Evolutionary conservation across 305 asterid genomes (phyloP).

Genomic region (Andrographis paniculata): DNA sequence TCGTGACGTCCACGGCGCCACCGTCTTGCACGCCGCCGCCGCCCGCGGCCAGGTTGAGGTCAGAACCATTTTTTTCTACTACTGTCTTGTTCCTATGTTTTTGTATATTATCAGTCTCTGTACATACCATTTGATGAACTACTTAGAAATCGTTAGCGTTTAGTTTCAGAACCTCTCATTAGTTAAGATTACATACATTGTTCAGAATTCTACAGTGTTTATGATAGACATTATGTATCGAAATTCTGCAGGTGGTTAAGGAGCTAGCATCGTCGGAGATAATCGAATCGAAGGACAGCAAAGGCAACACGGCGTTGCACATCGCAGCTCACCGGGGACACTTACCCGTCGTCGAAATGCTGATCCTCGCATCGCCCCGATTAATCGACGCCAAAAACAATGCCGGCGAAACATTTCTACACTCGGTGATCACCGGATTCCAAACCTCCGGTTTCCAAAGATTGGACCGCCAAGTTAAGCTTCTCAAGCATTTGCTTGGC

Average conservation of each 20-base stretch:
- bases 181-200: too few species aligned
- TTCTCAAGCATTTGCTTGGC: conserved; percentile 49
- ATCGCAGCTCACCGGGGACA: conserved; percentile 88
- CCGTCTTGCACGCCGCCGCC: conserved; percentile 84
- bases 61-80: neutral
- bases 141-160: too few species aligned
- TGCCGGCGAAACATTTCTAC: conserved; percentile 75
- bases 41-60: conserved; percentile 91
- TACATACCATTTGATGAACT: too few species aligned
- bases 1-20: conserved; percentile 66
- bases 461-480: conserved; percentile 65
- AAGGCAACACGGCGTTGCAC: conserved; percentile 82
- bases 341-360: conserved; percentile 61
- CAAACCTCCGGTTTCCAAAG: conserved; percentile 75
- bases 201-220: too few species aligned
- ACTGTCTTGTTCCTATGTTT: neutral
- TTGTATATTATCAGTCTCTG: too few species aligned
- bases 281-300: conserved; percentile 53
- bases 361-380: conserved; percentile 55
- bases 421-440: conserved; percentile 69
- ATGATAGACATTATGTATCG: too few species aligned
- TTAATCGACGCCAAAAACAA: conserved; percentile 41
- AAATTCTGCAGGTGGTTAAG: conserved; percentile 37
- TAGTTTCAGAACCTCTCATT: too few species aligned
- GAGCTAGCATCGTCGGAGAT: conserved; percentile 41